Evolutionary conservation across 2,329 filamentous ascomycete species (phyloP), one percentile per base, ranked within the genome.

Genomic region (Ophiostoma pallidulum): DNA sequence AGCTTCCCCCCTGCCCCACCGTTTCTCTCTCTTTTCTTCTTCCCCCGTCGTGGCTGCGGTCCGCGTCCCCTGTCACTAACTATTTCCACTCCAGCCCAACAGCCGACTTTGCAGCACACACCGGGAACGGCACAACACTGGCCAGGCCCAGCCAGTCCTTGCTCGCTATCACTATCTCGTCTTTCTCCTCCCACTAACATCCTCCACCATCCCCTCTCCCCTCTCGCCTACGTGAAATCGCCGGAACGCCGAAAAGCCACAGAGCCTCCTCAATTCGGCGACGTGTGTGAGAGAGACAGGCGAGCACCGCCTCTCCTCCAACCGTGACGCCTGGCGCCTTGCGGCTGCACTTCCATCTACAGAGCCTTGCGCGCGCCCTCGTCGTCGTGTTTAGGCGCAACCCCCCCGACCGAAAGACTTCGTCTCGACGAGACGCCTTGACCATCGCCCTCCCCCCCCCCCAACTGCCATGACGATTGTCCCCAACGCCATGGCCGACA

Each of bases 401-500:
- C 38, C 48, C 19, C 40, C 41, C 41, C n/a, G n/a, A n/a, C n/a
- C n/a, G n/a, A n/a, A n/a, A n/a, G n/a, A n/a, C n/a, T n/a, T n/a
- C n/a, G n/a, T n/a, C n/a, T n/a, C n/a, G n/a, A n/a, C n/a, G n/a
- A n/a, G n/a, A n/a, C n/a, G n/a, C n/a, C n/a, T n/a, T n/a, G n/a
- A n/a, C n/a, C n/a, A n/a, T n/a, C n/a, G n/a, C n/a, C n/a, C n/a
- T n/a, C n/a, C n/a, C n/a, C n/a, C n/a, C n/a, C n/a, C n/a, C n/a
- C n/a, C n/a, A n/a, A 24, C 20, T n/a, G 39, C 40, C 20, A 53
- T 53, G 51, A 54, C 51, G 7, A 19, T 52, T 31, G 40, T 49
- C 16, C 9, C 47, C 2, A 48, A 20, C 20, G 51, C 45, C 5
- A 63, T 63, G 62, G 55, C 54, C 54, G 59, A 60, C 58, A 54